A percentile compares a stretch with the other conserved stretches of the same genome.
phyloP scores from a whole-genome alignment of 306 rosid species.

The Trichosanthes cucumerina region DNA sequence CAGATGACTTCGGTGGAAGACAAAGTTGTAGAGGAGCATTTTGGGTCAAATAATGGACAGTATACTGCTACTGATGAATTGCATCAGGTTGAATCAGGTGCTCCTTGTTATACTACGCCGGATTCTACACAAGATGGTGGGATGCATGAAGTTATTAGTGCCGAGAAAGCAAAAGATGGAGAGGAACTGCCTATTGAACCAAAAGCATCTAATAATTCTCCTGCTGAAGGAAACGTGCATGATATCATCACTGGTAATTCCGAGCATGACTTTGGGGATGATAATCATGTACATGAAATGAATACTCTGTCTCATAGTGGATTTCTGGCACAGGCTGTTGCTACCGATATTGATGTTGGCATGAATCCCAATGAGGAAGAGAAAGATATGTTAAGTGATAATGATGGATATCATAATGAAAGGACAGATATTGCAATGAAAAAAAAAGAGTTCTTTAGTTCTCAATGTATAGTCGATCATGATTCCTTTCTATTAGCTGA shows the following conservation, averaged over 20 bases:
- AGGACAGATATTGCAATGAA: constrained; percentile 24
- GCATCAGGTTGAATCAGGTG: constrained; percentile 16
- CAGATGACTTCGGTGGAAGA: constrained; percentile 16
- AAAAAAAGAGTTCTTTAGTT: constrained; percentile 31
- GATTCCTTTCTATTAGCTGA: constrained; percentile 22
- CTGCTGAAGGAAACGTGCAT: constrained; percentile 8
- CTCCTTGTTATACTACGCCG: constrained; percentile 11
- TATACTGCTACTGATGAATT: constrained; percentile 11
- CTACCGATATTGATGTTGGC: constrained; percentile 24
- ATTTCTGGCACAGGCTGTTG: constrained; percentile 19
- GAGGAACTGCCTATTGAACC: constrained; percentile 14
- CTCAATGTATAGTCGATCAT: constrained; percentile 20
- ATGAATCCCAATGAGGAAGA: constrained; percentile 14
- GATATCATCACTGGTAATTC: constrained; percentile 6
- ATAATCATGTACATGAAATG: constrained; percentile 18
- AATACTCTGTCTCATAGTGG: constrained; percentile 14
- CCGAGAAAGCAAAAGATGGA: constrained; percentile 10
- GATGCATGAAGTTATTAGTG: background rate
- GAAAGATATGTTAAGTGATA: constrained; percentile 20
- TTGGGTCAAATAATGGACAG: constrained; percentile 19
- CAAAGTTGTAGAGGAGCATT: constrained; percentile 8
- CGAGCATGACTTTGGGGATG: constrained; percentile 15
- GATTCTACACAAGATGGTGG: constrained; percentile 2
- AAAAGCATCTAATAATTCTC: constrained; percentile 12
- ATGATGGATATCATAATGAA: constrained; percentile 26